phyloP scores from a whole-genome alignment of 768 basidiomycete species.

The Agrocybe pediades region DNA sequence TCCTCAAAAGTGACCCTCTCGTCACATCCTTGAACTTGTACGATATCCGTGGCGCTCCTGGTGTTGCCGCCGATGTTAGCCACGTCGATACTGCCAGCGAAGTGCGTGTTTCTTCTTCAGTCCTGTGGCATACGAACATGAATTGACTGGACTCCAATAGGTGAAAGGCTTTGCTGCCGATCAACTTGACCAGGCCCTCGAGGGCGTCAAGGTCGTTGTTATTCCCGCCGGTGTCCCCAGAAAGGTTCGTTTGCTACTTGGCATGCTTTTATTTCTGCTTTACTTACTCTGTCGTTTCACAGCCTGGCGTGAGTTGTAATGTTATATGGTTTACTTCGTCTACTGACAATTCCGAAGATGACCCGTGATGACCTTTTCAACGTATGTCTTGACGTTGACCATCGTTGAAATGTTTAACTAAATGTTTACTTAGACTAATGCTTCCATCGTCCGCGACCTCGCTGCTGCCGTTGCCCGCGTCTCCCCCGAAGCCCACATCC shows the following conservation, averaged over 20 bases:
- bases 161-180: slow-evolving; percentile 82
- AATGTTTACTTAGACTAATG: slow-evolving; percentile 73
- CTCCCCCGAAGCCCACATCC: slow-evolving; percentile 87
- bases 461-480: slow-evolving; percentile 85
- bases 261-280: slow-evolving; percentile 19
- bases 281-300: slow-evolving; percentile 20
- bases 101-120: slow-evolving; percentile 44
- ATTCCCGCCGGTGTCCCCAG: slow-evolving; percentile 99
- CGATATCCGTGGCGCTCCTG: slow-evolving; percentile 94
- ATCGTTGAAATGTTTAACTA: background rate
- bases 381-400: slow-evolving; percentile 43
- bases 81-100: slow-evolving; percentile 88
- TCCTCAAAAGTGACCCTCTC: slow-evolving; percentile 91
- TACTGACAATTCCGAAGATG: slow-evolving; percentile 60
- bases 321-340: slow-evolving; percentile 3
- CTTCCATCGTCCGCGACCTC: slow-evolving; percentile 96
- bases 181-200: slow-evolving; percentile 87
- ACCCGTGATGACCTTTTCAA: slow-evolving; percentile 97
- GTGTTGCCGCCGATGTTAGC: slow-evolving; percentile 96
- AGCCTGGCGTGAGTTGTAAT: slow-evolving; percentile 78
- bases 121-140: background rate
- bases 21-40: slow-evolving; percentile 86
- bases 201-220: slow-evolving; percentile 89
- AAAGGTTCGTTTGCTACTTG: slow-evolving; percentile 60
- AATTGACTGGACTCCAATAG: slow-evolving; percentile 33